Evolutionary conservation across 179 eudicot genomes (phyloP), one percentile per base, ranked within the genome.

Genomic region (Beta macrorhiza): DNA sequence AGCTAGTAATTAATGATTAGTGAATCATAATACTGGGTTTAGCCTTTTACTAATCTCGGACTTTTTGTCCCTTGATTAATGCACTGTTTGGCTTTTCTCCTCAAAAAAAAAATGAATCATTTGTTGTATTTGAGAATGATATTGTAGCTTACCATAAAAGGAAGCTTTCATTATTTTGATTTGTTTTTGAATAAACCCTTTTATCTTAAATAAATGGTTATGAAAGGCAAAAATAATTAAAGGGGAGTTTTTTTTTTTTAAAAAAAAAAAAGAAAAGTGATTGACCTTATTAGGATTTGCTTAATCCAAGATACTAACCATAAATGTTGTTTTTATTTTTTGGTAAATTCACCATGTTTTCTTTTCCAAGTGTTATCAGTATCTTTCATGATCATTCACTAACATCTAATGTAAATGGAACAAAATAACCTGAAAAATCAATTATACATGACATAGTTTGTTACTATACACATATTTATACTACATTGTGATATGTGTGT

Each of bases 401-500:
- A 49, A 25, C 5, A 29, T 25, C 14, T 25, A 4, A 61, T n/a
- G 3, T 59, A 59, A 7, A 76, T 58, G 64, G 78, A 76, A 57
- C 51, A 13, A 44, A 19, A 19, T 59, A 61, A 76, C 37, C 22
- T 37, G 13, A n/a, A 42, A 57, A 75, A 59, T 22, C 68, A 75
- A 42, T 17, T 9, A 42, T 76, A 17, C 20, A 76, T n/a, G 52
- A 47, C 15, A 74, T 56, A 20, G 0, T 14, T 32, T 55, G 59
- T 13, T 74, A 37, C 42, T 37, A 9, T 15, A 74, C 42, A 74
- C 1, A 15, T 42, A 75, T 58, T 12, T 63, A 17, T 52, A 14
- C 68, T 58, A 80, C 76, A 73, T 76, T 67, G 75, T 78, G 86
- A 72, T 37, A 76, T 78, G 77, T 75, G 68, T 75, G 76, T 65